Base-by-base conservation (phyloP, 768 basidiomycete species). In the Dioszegia crocea region DNA sequence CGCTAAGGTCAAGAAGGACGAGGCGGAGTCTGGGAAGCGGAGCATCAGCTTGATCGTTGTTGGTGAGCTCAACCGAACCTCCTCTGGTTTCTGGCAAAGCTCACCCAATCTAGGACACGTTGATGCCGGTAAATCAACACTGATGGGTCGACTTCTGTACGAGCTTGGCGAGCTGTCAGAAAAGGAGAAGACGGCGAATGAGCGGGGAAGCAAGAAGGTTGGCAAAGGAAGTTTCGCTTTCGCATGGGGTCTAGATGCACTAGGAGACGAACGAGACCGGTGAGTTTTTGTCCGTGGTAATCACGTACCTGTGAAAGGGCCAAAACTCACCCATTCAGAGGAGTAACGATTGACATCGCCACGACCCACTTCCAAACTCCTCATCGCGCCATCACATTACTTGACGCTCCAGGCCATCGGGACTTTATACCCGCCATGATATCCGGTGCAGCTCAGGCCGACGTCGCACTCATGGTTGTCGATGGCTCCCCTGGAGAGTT, bases 401-500 rank as follows among this genome's bases (percentile, higher is more conserved):
- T 99, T 29, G 96, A 99, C 68, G 94, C 94, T 0, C 96, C 96
- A 0, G 96, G 96, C 0, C 96, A 99, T 77, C 88, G 86, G 64
- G 96, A 99, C 71, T 98, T 98, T 68, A 88, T 99, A 62, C 96
- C 96, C 1, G 98, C 98, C 73, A 98, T 98, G 94, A 99, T 99
- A 52, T 97, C 93, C 0, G 96, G 96, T 0, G 94, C 96, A 6
- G 86, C 93, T 1, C 96, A 97, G 77, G 96, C 94, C 0, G 96
- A 98, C 66, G 90, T 90, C 46, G 91, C 96, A 0, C 78, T 98
- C 8, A 84, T 98, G 21, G 93, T 98, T 3, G 86, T 99, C 26
- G 96, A 96, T 74, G 86, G 92, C 1, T 81, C 86, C 4, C 84
- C 82, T 1, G 94, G 94, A 19, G 92, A 93, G 71, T 99, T 99